Evolutionary conservation across 1,284 basidiomycete genomes (phyloP).

Genomic region (Termitomyces sp.): DNA sequence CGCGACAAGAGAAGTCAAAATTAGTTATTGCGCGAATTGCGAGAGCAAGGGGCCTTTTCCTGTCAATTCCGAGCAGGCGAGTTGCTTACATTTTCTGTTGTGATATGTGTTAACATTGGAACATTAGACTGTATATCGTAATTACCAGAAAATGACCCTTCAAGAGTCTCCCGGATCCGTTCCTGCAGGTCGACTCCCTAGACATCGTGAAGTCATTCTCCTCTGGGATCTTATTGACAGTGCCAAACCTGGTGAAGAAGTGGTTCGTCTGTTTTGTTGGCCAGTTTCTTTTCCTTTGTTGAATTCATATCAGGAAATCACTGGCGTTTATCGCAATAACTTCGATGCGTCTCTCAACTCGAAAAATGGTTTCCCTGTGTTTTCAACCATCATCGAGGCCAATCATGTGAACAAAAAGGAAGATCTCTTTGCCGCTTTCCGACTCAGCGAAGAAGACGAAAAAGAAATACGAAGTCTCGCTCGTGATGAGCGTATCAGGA

Average conservation of each 20-base stretch:
- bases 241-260: slow-evolving; percentile 97
- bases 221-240: slow-evolving; percentile 98
- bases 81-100: slow-evolving; percentile 10
- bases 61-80: slow-evolving; percentile 92
- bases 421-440: slow-evolving; percentile 91
- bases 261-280: slow-evolving; percentile 51
- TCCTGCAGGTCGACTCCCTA: slow-evolving; percentile 91
- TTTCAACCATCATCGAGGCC: slow-evolving; percentile 96
- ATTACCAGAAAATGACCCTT: slow-evolving; percentile 98
- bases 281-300: not conserved
- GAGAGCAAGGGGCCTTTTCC: slow-evolving; percentile 92
- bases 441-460: slow-evolving; percentile 95
- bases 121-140: slow-evolving; percentile 94
- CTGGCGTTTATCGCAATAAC: slow-evolving; percentile 98
- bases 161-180: slow-evolving; percentile 99
- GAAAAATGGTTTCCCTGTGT: slow-evolving; percentile 99
- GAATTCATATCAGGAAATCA: slow-evolving; percentile 68
- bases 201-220: slow-evolving; percentile 94
- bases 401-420: slow-evolving; percentile 99
- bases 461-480: slow-evolving; percentile 84
- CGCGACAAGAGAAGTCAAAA: slow-evolving; percentile 88
- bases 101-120: not conserved
- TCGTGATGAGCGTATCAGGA: slow-evolving; percentile 90
- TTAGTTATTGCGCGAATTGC: slow-evolving; percentile 93
- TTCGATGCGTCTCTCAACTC: slow-evolving; percentile 97